phyloP scores from a whole-genome alignment of 2,329 filamentous ascomycete species.

The Thielaviopsis ethacetica region DNA sequence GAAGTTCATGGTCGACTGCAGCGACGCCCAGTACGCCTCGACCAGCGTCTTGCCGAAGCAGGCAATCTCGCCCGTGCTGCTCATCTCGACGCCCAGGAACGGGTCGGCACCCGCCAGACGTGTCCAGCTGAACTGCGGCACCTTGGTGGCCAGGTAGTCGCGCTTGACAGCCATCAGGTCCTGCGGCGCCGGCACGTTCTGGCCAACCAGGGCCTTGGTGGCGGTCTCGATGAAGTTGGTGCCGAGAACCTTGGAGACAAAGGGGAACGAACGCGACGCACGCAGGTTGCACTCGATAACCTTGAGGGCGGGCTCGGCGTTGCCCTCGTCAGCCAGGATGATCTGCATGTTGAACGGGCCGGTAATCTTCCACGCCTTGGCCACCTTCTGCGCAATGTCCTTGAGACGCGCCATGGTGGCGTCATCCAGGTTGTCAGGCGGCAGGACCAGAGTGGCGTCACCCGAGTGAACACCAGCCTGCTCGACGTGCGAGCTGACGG shows the following conservation, averaged over 20 bases:
- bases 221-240: slow-evolving; percentile 94
- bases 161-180: slow-evolving; percentile 84
- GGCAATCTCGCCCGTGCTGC: slow-evolving; percentile 91
- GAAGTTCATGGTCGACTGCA: slow-evolving; percentile 94
- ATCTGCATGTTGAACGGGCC: slow-evolving; percentile 99
- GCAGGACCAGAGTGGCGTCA: slow-evolving; percentile 86
- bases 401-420: slow-evolving; percentile 72
- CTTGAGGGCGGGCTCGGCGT: slow-evolving; percentile 57
- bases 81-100: slow-evolving; percentile 96
- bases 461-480: slow-evolving; percentile 96
- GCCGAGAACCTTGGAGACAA: slow-evolving; percentile 91
- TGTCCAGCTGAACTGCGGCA: slow-evolving; percentile 98
- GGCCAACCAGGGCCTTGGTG: slow-evolving; percentile 77
- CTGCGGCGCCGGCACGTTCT: slow-evolving; percentile 65
- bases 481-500: slow-evolving; percentile 90
- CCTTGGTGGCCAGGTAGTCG: slow-evolving; percentile 91
- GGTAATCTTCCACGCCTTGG: slow-evolving; percentile 91
- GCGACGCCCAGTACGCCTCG: slow-evolving; percentile 92
- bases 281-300: slow-evolving; percentile 98
- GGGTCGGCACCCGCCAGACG: slow-evolving; percentile 92
- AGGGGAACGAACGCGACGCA: slow-evolving; percentile 94
- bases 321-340: slow-evolving; percentile 77
- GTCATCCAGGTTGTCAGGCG: slow-evolving; percentile 64
- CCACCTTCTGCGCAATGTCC: slow-evolving; percentile 90
- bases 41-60: slow-evolving; percentile 94